Evolutionary conservation across 2,329 filamentous ascomycete genomes (phyloP).

Genomic region (Knoxdaviesia capensis): DNA sequence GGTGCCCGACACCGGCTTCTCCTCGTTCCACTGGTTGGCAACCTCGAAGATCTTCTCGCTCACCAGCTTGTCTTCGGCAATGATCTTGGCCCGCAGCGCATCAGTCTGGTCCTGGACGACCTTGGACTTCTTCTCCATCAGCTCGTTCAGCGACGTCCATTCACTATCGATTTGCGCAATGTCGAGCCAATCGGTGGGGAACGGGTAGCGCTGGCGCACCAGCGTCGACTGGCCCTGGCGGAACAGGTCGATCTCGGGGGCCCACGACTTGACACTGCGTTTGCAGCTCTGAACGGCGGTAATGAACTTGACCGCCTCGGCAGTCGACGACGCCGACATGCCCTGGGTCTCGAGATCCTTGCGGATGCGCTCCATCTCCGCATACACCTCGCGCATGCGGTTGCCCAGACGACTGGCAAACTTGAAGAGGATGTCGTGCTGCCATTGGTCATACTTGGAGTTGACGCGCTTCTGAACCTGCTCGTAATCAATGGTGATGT

Average conservation of each 20-base stretch:
- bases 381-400: conserved; percentile 80
- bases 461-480: conserved; percentile 98
- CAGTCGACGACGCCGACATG: conserved; percentile 83
- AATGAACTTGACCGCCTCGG: conserved; percentile 94
- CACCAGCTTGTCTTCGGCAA: conserved; percentile 81
- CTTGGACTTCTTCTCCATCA: conserved; percentile 79
- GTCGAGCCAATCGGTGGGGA: conserved; percentile 82
- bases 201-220: conserved; percentile 79
- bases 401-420: conserved; percentile 78
- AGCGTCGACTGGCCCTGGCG: conserved; percentile 87
- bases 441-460: conserved; percentile 98
- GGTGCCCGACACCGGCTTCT: conserved; percentile 90
- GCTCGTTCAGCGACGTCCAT: conserved; percentile 85
- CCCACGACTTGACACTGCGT: conserved; percentile 83
- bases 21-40: conserved; percentile 74
- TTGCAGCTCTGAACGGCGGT: conserved; percentile 95
- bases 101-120: conserved; percentile 94
- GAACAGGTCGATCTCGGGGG: conserved; percentile 89
- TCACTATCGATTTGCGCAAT: conserved; percentile 93
- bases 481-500: conserved; percentile 90
- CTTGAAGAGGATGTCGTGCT: conserved; percentile 87
- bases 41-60: conserved; percentile 75
- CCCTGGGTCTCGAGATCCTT: conserved; percentile 82
- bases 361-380: conserved; percentile 77
- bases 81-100: conserved; percentile 82